Conservation (phyloP, 2,329 filamentous ascomycete genomes). For the Diaporthe humulicola region DNA sequence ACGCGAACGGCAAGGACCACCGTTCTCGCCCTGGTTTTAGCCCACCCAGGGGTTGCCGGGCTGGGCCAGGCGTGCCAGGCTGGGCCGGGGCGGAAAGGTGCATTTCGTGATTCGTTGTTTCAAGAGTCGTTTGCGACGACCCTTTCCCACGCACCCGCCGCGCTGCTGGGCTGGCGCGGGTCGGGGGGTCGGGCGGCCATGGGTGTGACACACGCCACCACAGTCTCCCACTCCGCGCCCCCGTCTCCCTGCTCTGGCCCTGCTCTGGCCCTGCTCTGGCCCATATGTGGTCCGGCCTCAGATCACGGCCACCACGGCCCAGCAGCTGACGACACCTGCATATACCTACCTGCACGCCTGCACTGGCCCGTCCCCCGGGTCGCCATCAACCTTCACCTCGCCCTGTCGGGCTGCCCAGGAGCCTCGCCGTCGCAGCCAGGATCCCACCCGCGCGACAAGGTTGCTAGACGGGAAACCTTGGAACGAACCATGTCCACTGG, state of each 20-base stretch:
- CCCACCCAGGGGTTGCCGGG: slow-evolving; percentile 31
- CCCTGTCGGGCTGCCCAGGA: slow-evolving; percentile 12
- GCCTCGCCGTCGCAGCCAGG: slow-evolving; percentile 1
- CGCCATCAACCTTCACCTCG: slow-evolving; percentile 8
- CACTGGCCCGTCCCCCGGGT: slow-evolving; percentile 3
- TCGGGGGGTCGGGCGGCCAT: slow-evolving; percentile 3
- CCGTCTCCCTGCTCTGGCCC: not conserved
- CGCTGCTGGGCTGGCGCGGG: not conserved
- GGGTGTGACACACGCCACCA: slow-evolving; percentile 23
- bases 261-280: not conserved
- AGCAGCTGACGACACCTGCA: slow-evolving; percentile 2
- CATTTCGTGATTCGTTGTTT: slow-evolving; percentile 36
- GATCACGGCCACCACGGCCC: not conserved
- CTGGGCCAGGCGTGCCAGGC: slow-evolving; percentile 13
- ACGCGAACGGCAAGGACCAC: slow-evolving; percentile 17
- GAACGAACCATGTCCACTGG: not conserved
- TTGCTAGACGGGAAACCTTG: not conserved
- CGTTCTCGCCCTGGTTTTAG: slow-evolving; percentile 19
- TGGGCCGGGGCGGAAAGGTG: slow-evolving; percentile 24
- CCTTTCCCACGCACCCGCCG: not conserved
- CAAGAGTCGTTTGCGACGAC: slow-evolving; percentile 28
- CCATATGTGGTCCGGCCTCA: not conserved
- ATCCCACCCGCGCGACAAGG: not conserved
- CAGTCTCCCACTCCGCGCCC: not conserved
- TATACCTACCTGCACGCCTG: not conserved